Conservation (phyloP, 2,329 filamentous ascomycete genomes). For the Curvularia hawaiiensis region DNA sequence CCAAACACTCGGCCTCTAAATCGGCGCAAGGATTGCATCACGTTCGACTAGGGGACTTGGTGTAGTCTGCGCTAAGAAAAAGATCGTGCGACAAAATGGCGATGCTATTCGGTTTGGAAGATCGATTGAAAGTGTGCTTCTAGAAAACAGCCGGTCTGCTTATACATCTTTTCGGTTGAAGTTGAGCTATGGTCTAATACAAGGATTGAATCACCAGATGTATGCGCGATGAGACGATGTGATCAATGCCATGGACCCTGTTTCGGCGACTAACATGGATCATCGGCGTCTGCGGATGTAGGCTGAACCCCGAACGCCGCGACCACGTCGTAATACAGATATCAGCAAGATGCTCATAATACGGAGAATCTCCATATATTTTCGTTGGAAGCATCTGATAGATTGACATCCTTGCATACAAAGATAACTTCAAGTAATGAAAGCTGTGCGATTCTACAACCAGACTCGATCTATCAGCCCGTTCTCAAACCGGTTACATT, state of each 20-base stretch:
- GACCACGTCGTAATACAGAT: background rate
- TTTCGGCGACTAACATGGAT: constrained; percentile 2
- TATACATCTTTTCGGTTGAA: background rate
- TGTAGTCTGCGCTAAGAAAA: background rate
- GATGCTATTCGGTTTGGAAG: background rate
- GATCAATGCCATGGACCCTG: background rate
- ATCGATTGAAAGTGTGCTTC: too few relatives aligned
- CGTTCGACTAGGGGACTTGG: background rate
- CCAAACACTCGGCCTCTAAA: background rate
- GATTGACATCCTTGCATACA: background rate
- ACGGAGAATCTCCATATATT: background rate
- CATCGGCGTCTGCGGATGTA: background rate
- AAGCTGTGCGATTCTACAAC: background rate
- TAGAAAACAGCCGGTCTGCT: background rate
- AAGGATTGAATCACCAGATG: background rate
- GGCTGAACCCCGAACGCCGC: constrained; percentile 1
- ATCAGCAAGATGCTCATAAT: background rate
- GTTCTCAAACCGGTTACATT: background rate
- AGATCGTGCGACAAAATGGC: background rate
- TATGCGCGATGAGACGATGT: background rate
- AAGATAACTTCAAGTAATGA: background rate
- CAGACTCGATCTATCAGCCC: background rate
- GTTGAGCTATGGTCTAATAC: background rate
- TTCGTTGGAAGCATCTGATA: background rate
- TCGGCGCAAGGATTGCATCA: background rate